Evolutionary conservation across 345 rosid species (phyloP).

Genomic region (Mangifera indica): DNA sequence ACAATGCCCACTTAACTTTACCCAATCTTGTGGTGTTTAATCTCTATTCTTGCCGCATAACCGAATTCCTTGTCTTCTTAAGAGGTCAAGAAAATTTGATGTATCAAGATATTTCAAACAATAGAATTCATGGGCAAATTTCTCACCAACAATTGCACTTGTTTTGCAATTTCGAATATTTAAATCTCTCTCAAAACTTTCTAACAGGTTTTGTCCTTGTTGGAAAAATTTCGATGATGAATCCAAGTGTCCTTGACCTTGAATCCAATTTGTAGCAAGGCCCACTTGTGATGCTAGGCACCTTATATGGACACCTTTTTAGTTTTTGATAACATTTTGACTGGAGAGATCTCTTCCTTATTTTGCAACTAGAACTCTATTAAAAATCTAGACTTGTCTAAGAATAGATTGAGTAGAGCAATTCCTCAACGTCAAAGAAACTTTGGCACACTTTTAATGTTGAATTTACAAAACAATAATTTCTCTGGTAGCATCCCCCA

Average conservation of each 20-base stretch:
- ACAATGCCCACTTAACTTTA: not conserved
- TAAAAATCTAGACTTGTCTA: too few species aligned
- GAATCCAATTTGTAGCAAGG: constrained; percentile 16
- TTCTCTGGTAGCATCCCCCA: too few species aligned
- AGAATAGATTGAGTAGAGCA: too few species aligned
- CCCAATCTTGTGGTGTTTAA: not conserved
- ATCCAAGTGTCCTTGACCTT: not conserved
- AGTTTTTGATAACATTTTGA: too few species aligned
- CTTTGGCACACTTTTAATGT: too few species aligned
- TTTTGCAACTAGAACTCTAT: too few species aligned
- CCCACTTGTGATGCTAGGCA: not conserved
- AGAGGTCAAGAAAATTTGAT: not conserved
- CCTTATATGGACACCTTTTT: too few species aligned
- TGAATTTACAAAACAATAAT: too few species aligned
- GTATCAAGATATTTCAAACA: not conserved
- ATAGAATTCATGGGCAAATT: not conserved
- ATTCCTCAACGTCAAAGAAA: too few species aligned
- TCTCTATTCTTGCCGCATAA: not conserved
- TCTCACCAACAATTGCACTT: not conserved
- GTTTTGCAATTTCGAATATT: not conserved
- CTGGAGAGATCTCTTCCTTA: too few species aligned
- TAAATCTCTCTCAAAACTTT: not conserved
- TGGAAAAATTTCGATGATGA: not conserved
- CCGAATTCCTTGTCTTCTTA: not conserved
- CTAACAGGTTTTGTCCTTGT: not conserved